Evolutionary conservation across 2,329 filamentous ascomycete species (phyloP).

Genomic region (Colletotrichum higginsianum): DNA sequence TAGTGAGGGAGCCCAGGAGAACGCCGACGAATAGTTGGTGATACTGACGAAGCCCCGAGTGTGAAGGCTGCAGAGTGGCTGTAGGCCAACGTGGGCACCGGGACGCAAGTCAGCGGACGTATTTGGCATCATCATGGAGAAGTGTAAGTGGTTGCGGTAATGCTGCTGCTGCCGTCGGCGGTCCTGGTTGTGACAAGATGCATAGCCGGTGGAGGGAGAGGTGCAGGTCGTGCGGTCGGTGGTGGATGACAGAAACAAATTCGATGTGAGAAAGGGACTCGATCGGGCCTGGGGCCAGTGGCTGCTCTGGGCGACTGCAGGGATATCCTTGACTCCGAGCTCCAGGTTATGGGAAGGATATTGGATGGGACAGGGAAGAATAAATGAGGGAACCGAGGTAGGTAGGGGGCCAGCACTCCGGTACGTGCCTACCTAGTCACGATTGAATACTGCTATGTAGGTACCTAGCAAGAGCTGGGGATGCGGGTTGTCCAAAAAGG

Average conservation of each 20-base stretch:
- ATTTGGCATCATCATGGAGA: slow-evolving; percentile 18
- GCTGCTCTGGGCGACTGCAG: neutral
- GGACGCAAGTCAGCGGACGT: slow-evolving; percentile 35
- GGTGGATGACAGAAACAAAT: neutral
- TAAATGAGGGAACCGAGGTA: neutral
- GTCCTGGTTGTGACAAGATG: neutral
- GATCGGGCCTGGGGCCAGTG: slow-evolving; percentile 4
- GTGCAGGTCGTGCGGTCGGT: neutral
- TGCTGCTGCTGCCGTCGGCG: neutral
- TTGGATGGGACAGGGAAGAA: neutral
- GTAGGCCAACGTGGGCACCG: slow-evolving; percentile 24
- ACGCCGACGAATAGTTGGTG: slow-evolving; percentile 9
- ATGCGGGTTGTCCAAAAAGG: slow-evolving; percentile 30
- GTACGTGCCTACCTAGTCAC: no score
- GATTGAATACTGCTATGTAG: neutral
- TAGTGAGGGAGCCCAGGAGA: slow-evolving; percentile 31
- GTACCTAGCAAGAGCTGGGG: neutral
- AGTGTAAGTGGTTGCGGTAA: slow-evolving; percentile 6
- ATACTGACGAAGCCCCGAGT: slow-evolving; percentile 2
- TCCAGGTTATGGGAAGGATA: slow-evolving; percentile 30
- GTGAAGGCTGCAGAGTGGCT: slow-evolving; percentile 18
- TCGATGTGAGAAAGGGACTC: neutral
- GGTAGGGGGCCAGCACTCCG: slow-evolving; percentile 4
- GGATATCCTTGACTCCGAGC: slow-evolving; percentile 24
- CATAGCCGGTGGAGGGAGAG: slow-evolving; percentile 1